Conservation (phyloP, 352 stramenopile species). For the Thraustochytrium sp. region DNA sequence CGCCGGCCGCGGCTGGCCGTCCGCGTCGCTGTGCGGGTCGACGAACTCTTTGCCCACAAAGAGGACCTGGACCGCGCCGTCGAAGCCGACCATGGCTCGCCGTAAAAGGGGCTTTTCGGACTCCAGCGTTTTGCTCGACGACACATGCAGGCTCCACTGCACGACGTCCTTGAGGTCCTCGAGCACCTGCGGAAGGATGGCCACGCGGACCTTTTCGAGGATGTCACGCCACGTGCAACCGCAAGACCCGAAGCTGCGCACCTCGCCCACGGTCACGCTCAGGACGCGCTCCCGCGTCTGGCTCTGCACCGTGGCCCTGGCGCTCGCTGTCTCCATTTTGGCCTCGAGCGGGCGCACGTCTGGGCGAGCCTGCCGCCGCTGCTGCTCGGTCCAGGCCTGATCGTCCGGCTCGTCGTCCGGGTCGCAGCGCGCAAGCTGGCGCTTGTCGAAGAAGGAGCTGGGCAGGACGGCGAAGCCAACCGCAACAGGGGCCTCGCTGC, state of each 20-base stretch:
- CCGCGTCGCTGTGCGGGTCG: neutral
- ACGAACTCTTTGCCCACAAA: conserved; percentile 27
- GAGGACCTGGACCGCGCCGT: neutral
- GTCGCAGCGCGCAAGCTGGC: neutral
- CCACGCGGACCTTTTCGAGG: neutral
- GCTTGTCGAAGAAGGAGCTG: neutral
- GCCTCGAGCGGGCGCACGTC: neutral
- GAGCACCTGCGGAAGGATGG: neutral
- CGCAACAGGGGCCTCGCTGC: neutral
- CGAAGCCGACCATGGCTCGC: conserved; percentile 2
- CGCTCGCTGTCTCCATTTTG: neutral
- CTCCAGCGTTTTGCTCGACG: neutral
- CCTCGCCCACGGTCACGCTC: neutral
- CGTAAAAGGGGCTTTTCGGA: conserved; percentile 8
- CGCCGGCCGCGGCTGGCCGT: neutral
- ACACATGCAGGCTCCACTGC: conserved; percentile 14
- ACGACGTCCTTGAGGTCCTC: conserved; percentile 28
- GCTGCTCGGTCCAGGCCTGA: neutral
- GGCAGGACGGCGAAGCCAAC: conserved; percentile 6
- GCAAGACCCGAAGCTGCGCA: conserved; percentile 3
- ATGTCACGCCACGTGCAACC: conserved; percentile 34
- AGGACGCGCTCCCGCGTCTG: neutral
- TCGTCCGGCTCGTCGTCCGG: neutral
- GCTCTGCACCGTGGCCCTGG: neutral
- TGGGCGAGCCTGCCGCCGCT: neutral